phyloP scores from a whole-genome alignment of 306 rosid species.

The Carpinus fangiana region DNA sequence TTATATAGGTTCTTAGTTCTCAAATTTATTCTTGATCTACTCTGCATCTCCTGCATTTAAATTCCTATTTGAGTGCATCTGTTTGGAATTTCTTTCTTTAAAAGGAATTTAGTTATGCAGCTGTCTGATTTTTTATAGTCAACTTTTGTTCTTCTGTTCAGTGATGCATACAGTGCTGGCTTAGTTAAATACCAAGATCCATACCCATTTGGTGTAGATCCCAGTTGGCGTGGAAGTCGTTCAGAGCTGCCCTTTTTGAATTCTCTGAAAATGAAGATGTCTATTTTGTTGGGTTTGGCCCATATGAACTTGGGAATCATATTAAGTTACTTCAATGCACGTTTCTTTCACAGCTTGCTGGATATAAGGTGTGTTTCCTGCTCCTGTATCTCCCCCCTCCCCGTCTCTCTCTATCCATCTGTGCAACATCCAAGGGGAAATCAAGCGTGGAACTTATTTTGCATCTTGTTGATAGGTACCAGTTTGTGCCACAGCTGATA shows the following conservation, averaged over 20 bases:
- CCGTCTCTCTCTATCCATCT: conserved; percentile 19
- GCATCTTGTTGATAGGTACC: conserved; percentile 67
- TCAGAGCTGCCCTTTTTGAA: conserved; percentile 86
- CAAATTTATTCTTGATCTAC: too few relatives aligned
- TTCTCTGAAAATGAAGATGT: conserved; percentile 97
- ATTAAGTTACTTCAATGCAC: conserved; percentile 90
- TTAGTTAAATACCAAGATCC: conserved; percentile 76
- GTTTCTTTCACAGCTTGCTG: conserved; percentile 67
- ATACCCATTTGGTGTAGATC: conserved; percentile 98
- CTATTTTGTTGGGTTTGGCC: conserved; percentile 85
- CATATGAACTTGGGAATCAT: conserved; percentile 97
- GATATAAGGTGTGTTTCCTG: conserved; percentile 67
- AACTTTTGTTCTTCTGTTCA: conserved; percentile 42
- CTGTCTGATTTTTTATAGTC: conserved; percentile 13
- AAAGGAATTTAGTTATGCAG: conserved; percentile 15
- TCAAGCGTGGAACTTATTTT: conserved; percentile 25
- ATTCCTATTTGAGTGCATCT: background rate
- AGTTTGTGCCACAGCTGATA: conserved; percentile 94
- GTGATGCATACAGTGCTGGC: conserved; percentile 80
- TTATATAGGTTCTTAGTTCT: background rate
- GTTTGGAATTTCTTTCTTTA: background rate
- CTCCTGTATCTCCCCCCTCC: background rate
- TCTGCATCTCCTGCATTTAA: too few relatives aligned
- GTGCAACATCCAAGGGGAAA: conserved; percentile 22
- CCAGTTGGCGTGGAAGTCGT: conserved; percentile 99